phyloP scores from a whole-genome alignment of 2,329 filamentous ascomycete species.

The Teratosphaeriaceae sp. region DNA sequence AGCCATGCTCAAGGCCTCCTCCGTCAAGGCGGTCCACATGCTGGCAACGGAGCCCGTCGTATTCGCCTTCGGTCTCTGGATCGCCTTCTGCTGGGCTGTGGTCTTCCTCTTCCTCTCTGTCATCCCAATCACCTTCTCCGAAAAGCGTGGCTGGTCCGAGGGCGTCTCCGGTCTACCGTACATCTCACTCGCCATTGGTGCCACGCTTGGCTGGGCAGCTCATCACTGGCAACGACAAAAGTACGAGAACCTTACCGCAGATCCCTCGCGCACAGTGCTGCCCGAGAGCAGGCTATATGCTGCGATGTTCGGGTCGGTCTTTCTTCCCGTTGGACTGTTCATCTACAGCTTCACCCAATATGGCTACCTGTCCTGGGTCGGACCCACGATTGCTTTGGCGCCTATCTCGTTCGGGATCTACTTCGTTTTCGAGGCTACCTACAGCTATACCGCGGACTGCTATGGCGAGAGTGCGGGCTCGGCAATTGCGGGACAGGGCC shows the following conservation, averaged over 20 bases:
- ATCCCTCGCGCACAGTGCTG: constrained; percentile 31
- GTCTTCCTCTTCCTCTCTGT: constrained; percentile 49
- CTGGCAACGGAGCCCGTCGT: constrained; percentile 44
- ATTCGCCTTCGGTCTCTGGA: constrained; percentile 47
- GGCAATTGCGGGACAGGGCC: constrained; percentile 45
- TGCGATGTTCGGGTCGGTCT: constrained; percentile 43
- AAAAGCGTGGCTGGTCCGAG: constrained; percentile 48
- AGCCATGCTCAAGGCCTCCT: constrained; percentile 41
- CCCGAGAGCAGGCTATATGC: constrained; percentile 45
- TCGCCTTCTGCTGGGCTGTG: constrained; percentile 48
- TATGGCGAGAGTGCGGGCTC: constrained; percentile 42
- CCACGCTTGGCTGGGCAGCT: constrained; percentile 41
- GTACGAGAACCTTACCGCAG: constrained; percentile 37
- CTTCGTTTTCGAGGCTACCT: constrained; percentile 43
- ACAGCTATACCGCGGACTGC: constrained; percentile 48
- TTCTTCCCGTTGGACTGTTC: constrained; percentile 44
- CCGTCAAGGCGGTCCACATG: constrained; percentile 48
- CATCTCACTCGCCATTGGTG: constrained; percentile 45
- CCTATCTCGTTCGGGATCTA: constrained; percentile 49
- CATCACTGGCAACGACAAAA: constrained; percentile 48
- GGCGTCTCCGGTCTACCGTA: constrained; percentile 46
- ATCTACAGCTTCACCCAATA: constrained; percentile 52
- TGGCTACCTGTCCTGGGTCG: constrained; percentile 43
- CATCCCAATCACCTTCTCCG: constrained; percentile 45
- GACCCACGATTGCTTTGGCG: constrained; percentile 42